Base-by-base conservation (phyloP, 2,329 filamentous ascomycete species). In the Claviceps lovelessii region DNA sequence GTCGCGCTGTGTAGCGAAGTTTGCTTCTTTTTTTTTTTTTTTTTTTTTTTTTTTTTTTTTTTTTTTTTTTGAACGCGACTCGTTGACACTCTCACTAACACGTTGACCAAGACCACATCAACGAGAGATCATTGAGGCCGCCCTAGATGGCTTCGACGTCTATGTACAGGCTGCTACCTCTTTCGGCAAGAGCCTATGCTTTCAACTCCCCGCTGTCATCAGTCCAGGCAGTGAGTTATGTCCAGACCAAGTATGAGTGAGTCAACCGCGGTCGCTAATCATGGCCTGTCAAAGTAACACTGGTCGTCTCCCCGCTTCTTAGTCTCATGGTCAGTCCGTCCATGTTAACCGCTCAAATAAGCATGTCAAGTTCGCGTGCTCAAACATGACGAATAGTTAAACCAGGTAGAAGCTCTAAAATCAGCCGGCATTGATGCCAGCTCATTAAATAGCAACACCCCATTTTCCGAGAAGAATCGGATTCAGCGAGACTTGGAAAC, bases 171-270 rank as follows among this genome's bases (percentile, higher is more conserved):
- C 91, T 49, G 87, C 87, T 54, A 90, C 87, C 3, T 88, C 85
- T 10, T 96, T 96, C 67, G 91, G 90, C 46, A 96, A 96, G 70
- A 94, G 88, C 64, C 70, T 96, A 53, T 96, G 91, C 72, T 96
- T 91, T 66, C 90, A 96, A 67, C 76, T 96, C 1, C 90, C 90
- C 9, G 90, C 90, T 29, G 83, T 96, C 37, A 84, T 95, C 55
- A 86, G 91, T 63, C 81, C 84, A 67, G 91, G 91, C 60, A 89
- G 87, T 90, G 72, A 64, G 84, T 78, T n/a, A 17, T 48, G 10
- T 23, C 23, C 35, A 50, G 37, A 51, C 23, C 33, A 31, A 47
- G 17, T 3, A 37, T 19, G 33, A 49, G 13, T n/a, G 15, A 37
- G 19, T 9, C 31, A 13, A 8, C 15, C 8, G 23, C 13, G 31